Base-by-base conservation (phyloP, 2,329 filamentous ascomycete genomes). In the Achaetomium macrosporum region DNA sequence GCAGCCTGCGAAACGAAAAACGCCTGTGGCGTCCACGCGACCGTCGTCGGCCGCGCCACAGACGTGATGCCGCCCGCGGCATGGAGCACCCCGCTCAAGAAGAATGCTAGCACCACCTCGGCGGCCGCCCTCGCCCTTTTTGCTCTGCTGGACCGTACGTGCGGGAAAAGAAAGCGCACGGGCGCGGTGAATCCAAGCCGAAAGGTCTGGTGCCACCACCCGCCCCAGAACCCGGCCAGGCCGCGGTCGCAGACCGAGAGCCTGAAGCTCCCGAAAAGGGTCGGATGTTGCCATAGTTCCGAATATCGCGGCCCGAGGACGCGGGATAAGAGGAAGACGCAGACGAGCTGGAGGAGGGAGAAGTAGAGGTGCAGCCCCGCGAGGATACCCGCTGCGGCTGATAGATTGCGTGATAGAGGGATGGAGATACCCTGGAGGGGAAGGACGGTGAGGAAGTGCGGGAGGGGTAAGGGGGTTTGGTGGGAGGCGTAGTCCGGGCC, bases 171-270 rank as follows among this genome's bases (percentile, higher is more conserved):
- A 62, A 73, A 79, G 2, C 67, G 68, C 0, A 77, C 71, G 0
- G 85, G 84, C 4, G 82, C 77, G 37, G 79, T 70, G 64, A 92
- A 90, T 2, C 81, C 82, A 51, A 83, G 78, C 1, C 90, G 85
- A 71, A 96, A 95, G 2, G 85, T 84, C 69, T 96, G 91, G 68
- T 97, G 92, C 92, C 92, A 96, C 77, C 83, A 92, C 19, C 75
- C 76, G 42, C 87, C 84, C 92, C 92, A 97, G 70, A 85, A 87
- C 1, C 90, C 91, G 1, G 80, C 77, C 2, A 96, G 73, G 0
- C 92, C 91, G 54, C 81, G 75, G 56, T 90, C 81, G 11, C 84
- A 69, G 2, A 91, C 74, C 25, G 74, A 69, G 0, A 63, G 60
- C 39, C 62, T 61, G 51, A 78, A 71, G 17, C 73, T 73, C 12